Evolutionary conservation across 495 filamentous ascomycete species (phyloP), one percentile per base, ranked within the genome.

Genomic region (Neurospora sublineolata): DNA sequence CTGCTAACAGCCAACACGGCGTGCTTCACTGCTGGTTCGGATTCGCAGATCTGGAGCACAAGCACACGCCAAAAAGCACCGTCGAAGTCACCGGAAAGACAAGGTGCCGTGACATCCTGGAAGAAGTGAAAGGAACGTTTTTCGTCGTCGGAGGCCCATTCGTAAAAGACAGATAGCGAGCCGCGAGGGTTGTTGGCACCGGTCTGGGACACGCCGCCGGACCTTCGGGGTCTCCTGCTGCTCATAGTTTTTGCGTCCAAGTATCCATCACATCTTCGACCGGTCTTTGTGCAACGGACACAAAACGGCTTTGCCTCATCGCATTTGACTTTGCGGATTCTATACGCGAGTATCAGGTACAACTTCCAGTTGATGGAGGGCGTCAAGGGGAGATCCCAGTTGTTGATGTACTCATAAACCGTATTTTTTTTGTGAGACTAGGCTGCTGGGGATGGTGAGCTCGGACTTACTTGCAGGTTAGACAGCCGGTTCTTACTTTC

Each of bases 11-110:
- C 84, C 10, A 86, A 79, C 10, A 89, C 84, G 37, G 87, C 88
- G 75, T 89, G 87, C 77, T 86, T 86, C 2, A 89, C 83, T 0
- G 87, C 87, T 0, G 88, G 86, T 72, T 89, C 87, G 64, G 78
- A 78, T 41, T 83, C 86, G 72, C 85, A 86, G 18, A 87, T 82
- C 76, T 88, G 87, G 6, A 87, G 84, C 9, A 89, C 83, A 23
- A 87, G 76, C 12, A 82, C 83, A 37, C 83, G 77, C 88, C 87
- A 89, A 73, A 90, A 89, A 70, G 82, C 80, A 38, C 80, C 76
- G 75, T 88, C 86, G 38, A 87, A 76, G 39, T 78, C 83, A 23
- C 84, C 87, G 4, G 84, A 83, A 1, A 87, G 79, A 58, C 76
- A 79, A n/a, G 81, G 83, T 1, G 83, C 83, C 42, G 83, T 83